Evolutionary conservation across 352 stramenopile genomes (phyloP), one percentile per base, ranked within the genome.

Genomic region (Phytophthora ohioensis): DNA sequence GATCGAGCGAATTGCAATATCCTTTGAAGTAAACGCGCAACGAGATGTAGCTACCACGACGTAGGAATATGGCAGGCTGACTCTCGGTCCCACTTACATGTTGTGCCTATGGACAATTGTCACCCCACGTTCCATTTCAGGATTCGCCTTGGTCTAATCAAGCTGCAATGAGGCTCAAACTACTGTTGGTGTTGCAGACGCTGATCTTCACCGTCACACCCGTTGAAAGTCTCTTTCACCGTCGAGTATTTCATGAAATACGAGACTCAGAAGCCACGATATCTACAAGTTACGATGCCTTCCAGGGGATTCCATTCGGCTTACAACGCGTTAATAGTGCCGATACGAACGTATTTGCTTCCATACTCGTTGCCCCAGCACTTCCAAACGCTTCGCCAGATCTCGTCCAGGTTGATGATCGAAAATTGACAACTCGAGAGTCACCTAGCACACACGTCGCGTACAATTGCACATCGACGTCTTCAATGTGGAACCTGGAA

Each of bases 381-480:
- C 15, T 63, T 41, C 11, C 12, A 13, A 38, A 15, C 31, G 17
- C 34, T 5, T 34, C 35, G 41, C 21, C 42, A 21, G 38, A 6
- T 12, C n/a, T 43, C 4, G 5, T 31, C 21, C 38, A 38, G 15
- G n/a, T 12, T 13, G 8, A 31, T 7, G 43, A 27, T 21, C 42
- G n/a, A 57, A 36, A 43, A 4, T 31, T 13, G 30, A 8, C 17
- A 27, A 27, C 21, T 27, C 21, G 21, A 27, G 38, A 67, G 27
- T 42, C 34, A 8, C 43, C 47, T 11, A 60, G 43, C 17, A 75
- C 68, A 11, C 68, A 68, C 27, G 11, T 75, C 15, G 21, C 49
- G 48, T 75, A 68, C 56, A 71, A 75, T 32, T 75, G 68, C 48
- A 75, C 62, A 2, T 55, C 56, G 30, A 64, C 68, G n/a, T 36